These are phyloP conservation scores for Eucalyptus regnans DNA, from an alignment of 345 rosid genomes.

Conservation along the genomic window DNA sequence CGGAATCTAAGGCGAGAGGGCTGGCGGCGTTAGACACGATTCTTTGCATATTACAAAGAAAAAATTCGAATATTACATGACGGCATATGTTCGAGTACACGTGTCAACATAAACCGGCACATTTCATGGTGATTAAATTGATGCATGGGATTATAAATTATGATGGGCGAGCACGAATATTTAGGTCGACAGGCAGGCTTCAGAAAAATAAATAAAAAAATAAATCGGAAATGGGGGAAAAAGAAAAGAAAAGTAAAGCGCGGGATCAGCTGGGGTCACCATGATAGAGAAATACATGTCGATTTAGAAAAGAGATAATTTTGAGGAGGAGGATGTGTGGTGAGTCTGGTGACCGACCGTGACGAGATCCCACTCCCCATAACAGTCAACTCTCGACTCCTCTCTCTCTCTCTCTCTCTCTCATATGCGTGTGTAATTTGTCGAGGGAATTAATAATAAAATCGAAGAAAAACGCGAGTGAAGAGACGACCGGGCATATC, in stretches of 20 bases:
- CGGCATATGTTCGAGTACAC: background rate
- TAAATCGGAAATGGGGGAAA: background rate
- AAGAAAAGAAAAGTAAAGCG: accelerated
- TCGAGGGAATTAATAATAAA: background rate
- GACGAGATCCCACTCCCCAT: background rate
- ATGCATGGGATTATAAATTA: no score
- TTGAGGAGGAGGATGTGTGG: background rate
- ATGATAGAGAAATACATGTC: background rate
- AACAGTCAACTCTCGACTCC: background rate
- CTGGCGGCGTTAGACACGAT: background rate
- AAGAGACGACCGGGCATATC: background rate
- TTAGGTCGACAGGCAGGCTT: background rate
- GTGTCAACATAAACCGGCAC: background rate
- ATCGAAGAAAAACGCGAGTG: background rate
- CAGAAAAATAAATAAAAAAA: background rate
- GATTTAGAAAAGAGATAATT: background rate
- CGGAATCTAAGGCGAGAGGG: background rate
- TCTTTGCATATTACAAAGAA: no score
- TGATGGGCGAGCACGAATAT: background rate
- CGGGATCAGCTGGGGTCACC: background rate
- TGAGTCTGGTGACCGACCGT: background rate
- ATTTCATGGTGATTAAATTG: background rate
- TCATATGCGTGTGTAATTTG: background rate
- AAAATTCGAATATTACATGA: background rate
- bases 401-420: background rate